Conservation (phyloP, 768 basidiomycete genomes). For the Leccinum olivaceopallidum region DNA sequence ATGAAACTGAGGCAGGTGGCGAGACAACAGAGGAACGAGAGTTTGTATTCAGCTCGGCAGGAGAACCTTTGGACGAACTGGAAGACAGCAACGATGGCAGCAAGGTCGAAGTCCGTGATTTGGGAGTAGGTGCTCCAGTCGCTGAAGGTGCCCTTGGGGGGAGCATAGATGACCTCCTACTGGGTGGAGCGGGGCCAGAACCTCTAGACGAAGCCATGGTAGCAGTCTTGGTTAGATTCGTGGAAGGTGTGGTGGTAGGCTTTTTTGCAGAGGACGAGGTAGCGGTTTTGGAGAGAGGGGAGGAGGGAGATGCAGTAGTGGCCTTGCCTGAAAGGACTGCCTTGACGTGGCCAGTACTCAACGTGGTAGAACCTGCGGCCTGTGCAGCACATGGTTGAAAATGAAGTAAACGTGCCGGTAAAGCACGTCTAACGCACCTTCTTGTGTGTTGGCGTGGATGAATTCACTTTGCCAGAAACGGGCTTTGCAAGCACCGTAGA, state of each 20-base stretch:
- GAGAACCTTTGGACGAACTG: conserved; percentile 20
- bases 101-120: conserved; percentile 39
- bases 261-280: conserved; percentile 33
- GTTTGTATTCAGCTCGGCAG: conserved; percentile 25
- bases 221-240: conserved; percentile 34
- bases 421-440: conserved; percentile 50
- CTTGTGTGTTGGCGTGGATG: conserved; percentile 61
- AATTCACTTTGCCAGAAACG: conserved; percentile 45
- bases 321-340: conserved; percentile 44
- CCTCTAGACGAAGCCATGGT: conserved; percentile 35
- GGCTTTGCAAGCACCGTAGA: conserved; percentile 43
- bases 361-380: conserved; percentile 67
- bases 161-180: conserved; percentile 33
- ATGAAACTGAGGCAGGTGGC: conserved; percentile 51
- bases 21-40: conserved; percentile 56
- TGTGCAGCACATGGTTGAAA: conserved; percentile 36
- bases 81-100: conserved; percentile 27
- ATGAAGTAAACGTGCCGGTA: conserved; percentile 22
- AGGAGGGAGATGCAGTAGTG: conserved; percentile 30
- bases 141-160: conserved; percentile 40
- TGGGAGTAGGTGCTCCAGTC: conserved; percentile 37
- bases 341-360: conserved; percentile 58
- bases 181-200: conserved; percentile 34
- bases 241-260: conserved; percentile 27
- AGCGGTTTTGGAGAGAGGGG: conserved; percentile 33